phyloP scores from a whole-genome alignment of 495 filamentous ascomycete species.

The Penicillium cataractarum region DNA sequence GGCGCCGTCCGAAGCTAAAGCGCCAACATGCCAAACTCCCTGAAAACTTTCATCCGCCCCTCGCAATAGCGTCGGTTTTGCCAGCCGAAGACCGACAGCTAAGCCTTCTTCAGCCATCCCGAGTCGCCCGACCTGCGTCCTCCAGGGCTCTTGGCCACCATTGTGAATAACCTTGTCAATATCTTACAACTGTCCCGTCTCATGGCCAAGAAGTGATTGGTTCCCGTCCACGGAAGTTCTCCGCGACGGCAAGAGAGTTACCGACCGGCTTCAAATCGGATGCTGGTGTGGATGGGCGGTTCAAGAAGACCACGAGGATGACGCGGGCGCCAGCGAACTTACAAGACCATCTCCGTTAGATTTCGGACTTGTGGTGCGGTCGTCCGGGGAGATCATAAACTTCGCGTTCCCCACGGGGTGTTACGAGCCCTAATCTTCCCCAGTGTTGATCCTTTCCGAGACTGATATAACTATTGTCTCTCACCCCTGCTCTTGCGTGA shows the following conservation, averaged over 20 bases:
- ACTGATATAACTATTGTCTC: not conserved
- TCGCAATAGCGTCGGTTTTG: conserved; percentile 13
- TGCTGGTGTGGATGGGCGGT: conserved; percentile 5
- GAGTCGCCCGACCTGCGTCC: conserved; percentile 5
- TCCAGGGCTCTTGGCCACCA: conserved; percentile 6
- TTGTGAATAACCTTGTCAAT: not conserved
- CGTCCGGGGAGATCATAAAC: conserved; percentile 27
- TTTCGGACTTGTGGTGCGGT: conserved; percentile 21
- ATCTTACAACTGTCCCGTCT: conserved; percentile 11
- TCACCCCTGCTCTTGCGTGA: not conserved
- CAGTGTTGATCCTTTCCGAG: not conserved
- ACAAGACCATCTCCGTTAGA: conserved; percentile 6
- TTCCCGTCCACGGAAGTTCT: conserved; percentile 21
- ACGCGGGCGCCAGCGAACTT: not conserved
- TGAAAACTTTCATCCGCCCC: not conserved
- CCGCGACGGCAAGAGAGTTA: conserved; percentile 17
- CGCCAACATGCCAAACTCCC: not conserved
- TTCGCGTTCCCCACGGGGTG: conserved; percentile 41
- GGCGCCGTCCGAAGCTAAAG: not conserved
- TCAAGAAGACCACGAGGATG: conserved; percentile 11
- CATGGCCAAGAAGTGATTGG: conserved; percentile 16
- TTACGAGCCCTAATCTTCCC: conserved; percentile 17
- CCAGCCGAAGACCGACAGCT: conserved; percentile 33
- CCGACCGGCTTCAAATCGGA: conserved; percentile 5
- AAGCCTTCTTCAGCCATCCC: conserved; percentile 8